Percentiles rank a stretch among this genome's conserved stretches.
Evolutionary conservation across 202 grass and related monocot species (phyloP).

Genomic region (Saccharum hybrid): DNA sequence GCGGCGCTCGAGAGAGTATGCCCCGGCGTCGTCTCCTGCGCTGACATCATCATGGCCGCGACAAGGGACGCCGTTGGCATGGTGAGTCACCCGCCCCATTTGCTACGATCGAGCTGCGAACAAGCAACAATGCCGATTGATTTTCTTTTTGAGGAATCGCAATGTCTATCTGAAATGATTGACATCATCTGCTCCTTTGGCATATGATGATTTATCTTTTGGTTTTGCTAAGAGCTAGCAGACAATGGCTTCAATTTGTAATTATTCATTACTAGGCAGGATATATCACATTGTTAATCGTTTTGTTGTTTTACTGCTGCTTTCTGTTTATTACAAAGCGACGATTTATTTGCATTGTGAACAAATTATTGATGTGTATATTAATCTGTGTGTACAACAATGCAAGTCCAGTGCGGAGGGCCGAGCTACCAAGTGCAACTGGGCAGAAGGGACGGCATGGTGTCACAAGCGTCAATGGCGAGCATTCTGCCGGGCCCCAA

Average conservation of each 20-base stretch:
- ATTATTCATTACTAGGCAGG: neutral
- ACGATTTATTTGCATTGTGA: neutral
- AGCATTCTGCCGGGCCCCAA: slow-evolving; percentile 47
- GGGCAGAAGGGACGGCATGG: slow-evolving; percentile 63
- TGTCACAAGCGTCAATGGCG: slow-evolving; percentile 51
- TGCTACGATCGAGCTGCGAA: neutral
- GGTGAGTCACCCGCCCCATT: slow-evolving; percentile 23
- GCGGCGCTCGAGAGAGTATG: slow-evolving; percentile 45
- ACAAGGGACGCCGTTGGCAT: slow-evolving; percentile 65
- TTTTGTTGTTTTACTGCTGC: neutral
- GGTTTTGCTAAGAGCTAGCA: neutral
- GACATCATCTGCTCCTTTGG: neutral
- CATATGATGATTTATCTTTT: neutral
- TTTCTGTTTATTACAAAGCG: neutral
- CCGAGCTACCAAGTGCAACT: slow-evolving; percentile 56
- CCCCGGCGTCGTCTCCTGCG: slow-evolving; percentile 30
- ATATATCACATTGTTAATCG: neutral
- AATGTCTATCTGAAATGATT: neutral
- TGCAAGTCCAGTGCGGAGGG: slow-evolving; percentile 44
- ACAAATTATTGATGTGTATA: neutral
- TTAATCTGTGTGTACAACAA: neutral
- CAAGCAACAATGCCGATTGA: neutral
- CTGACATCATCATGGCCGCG: slow-evolving; percentile 52
- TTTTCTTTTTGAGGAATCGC: neutral
- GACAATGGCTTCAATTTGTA: neutral